Percentiles rank a stretch among this genome's conserved stretches.
Conservation (phyloP, 1,284 basidiomycete species). For the Sporisorium iseilematis-ciliati region DNA sequence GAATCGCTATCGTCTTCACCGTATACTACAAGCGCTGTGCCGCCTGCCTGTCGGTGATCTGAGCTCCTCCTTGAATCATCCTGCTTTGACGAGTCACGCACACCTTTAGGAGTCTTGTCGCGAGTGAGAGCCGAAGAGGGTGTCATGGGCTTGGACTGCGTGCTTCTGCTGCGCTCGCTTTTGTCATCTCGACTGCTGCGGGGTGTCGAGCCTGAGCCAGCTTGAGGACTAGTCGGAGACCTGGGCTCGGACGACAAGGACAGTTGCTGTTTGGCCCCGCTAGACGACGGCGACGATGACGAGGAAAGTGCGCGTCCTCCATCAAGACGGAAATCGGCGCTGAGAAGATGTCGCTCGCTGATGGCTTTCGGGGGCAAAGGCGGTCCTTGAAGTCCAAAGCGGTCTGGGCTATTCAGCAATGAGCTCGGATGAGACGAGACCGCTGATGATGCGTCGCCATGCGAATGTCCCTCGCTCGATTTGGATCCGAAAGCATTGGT, state of each 20-base stretch:
- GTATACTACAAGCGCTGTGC: constrained; percentile 64
- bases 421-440: constrained; percentile 37
- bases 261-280: background rate
- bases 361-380: constrained; percentile 61
- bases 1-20: constrained; percentile 63
- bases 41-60: constrained; percentile 14
- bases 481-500: constrained; percentile 27
- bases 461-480: constrained; percentile 14
- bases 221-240: background rate
- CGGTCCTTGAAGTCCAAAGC: constrained; percentile 63
- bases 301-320: constrained; percentile 17
- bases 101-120: constrained; percentile 32
- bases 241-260: background rate
- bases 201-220: constrained; percentile 15
- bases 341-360: constrained; percentile 62
- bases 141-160: constrained; percentile 33
- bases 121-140: constrained; percentile 41
- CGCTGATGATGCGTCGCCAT: constrained; percentile 18
- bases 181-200: constrained; percentile 8
- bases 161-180: constrained; percentile 27
- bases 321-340: constrained; percentile 63
- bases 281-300: background rate
- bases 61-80: constrained; percentile 1
- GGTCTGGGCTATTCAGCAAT: constrained; percentile 58
- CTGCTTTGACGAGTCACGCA: constrained; percentile 16